phyloP scores from a whole-genome alignment of 805 yeast species.

The Pichia cephalocereana region DNA sequence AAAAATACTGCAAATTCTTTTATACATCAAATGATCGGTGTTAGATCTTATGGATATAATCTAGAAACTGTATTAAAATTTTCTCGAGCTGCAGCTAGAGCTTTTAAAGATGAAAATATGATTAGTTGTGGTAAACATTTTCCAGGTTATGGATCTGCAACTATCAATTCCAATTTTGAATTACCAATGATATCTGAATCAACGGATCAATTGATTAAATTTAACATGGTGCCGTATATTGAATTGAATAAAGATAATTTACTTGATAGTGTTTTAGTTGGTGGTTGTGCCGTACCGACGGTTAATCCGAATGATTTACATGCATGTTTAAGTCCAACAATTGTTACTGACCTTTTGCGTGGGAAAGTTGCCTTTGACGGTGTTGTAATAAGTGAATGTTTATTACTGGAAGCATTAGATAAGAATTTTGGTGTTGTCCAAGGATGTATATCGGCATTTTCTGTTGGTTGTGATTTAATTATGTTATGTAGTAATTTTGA shows the following conservation, averaged over 20 bases:
- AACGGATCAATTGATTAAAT: slow-evolving; percentile 40
- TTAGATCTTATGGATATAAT: slow-evolving; percentile 53
- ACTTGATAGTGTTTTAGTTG: slow-evolving; percentile 49
- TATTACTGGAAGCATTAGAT: slow-evolving; percentile 54
- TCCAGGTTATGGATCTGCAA: slow-evolving; percentile 58
- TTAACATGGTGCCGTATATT: slow-evolving; percentile 43
- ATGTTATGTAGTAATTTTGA: slow-evolving; percentile 50
- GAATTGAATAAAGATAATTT: slow-evolving; percentile 34
- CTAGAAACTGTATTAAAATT: slow-evolving; percentile 47
- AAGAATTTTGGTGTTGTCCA: slow-evolving; percentile 60
- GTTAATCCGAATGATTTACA: slow-evolving; percentile 52
- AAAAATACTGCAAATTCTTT: slow-evolving; percentile 38
- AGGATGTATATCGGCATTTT: slow-evolving; percentile 52
- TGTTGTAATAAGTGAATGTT: slow-evolving; percentile 49
- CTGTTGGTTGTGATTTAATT: slow-evolving; percentile 57
- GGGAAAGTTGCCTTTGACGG: slow-evolving; percentile 46
- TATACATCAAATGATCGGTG: slow-evolving; percentile 41
- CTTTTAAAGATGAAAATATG: slow-evolving; percentile 45
- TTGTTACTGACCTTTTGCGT: slow-evolving; percentile 42
- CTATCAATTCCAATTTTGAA: slow-evolving; percentile 47
- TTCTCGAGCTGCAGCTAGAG: slow-evolving; percentile 44
- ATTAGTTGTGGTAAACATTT: slow-evolving; percentile 53
- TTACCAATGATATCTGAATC: slow-evolving; percentile 52
- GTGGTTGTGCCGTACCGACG: slow-evolving; percentile 58
- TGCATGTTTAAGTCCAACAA: slow-evolving; percentile 49